Evolutionary conservation across 345 rosid species (phyloP), one percentile per base, ranked within the genome.

Genomic region (Melaleuca alternifolia): DNA sequence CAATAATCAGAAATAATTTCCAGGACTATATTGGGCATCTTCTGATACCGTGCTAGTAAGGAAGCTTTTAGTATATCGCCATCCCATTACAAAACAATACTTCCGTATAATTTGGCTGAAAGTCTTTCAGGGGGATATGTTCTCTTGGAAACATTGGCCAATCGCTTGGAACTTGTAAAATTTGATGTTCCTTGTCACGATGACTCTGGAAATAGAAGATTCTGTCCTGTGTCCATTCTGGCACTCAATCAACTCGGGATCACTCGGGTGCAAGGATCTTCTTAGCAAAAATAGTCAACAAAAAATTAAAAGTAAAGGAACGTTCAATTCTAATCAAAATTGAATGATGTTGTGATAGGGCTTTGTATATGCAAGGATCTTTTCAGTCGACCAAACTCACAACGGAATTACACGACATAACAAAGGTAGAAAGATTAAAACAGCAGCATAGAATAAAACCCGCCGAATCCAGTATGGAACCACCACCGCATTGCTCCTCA

Each of bases 91-190:
- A 95, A 94, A 89, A 92, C 98, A 16, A 85, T 94, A 85, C 98
- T 97, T 85, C 90, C 95, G 84, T 96, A 96, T 90, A 96, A 93
- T 91, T 90, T 97, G 83, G 98, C 98, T 87, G 98, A 96, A 93
- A 94, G 98, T 89, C 96, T 96, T 87, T 98, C 98, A 50, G 89
- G 95, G 84, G 99, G 99, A 84, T 98, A 97, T 89, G 89, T 84
- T 88, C 93, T 97, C 85, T 86, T 96, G 92, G 92, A 93, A 90
- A 93, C 98, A 88, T 91, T 97, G 54, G 91, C 93, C 62, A 92
- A 88, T 76, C 94, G 93, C 86, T 87, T 97, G 86, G 90, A 92
- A 50, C 95, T 94, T 84, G 86, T 93, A 85, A 89, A 88, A 90
- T 84, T 85, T 30, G 85, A 87, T 87, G 75, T 89, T 86, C 86